A percentile compares a stretch with the other conserved stretches of the same genome.
phyloP scores from a whole-genome alignment of 495 filamentous ascomycete species.

The Pyronema domesticum region DNA sequence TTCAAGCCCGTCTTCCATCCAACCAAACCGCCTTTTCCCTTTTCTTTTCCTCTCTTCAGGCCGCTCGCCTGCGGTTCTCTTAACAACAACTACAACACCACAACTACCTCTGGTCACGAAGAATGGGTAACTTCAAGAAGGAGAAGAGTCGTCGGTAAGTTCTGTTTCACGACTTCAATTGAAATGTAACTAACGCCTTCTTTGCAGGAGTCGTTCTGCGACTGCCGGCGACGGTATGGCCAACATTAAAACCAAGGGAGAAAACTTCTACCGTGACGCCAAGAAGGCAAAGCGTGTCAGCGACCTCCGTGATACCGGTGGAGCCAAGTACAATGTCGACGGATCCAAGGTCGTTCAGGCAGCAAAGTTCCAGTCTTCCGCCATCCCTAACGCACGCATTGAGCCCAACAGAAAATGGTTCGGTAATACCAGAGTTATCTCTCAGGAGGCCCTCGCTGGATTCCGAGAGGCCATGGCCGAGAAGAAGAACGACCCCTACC shows the following conservation, averaged over 20 bases:
- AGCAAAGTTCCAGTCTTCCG: conserved; percentile 64
- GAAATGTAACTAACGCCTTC: background rate
- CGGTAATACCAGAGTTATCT: conserved; percentile 51
- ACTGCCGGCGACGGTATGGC: conserved; percentile 67
- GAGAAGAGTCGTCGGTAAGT: conserved; percentile 52
- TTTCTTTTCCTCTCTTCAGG: conserved; percentile 1
- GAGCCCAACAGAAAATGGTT: conserved; percentile 91
- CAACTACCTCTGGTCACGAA: background rate
- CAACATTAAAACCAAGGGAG: conserved; percentile 84
- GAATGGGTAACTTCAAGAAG: conserved; percentile 92
- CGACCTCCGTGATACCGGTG: conserved; percentile 58
- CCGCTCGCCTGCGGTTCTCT: conserved; percentile 1
- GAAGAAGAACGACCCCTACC: conserved; percentile 75
- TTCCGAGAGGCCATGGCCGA: conserved; percentile 90
- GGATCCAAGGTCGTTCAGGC: conserved; percentile 50
- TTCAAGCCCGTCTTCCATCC: background rate
- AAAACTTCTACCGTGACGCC: conserved; percentile 82
- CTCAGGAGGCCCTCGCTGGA: conserved; percentile 47
- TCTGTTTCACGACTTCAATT: background rate
- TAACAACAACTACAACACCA: conserved; percentile 1
- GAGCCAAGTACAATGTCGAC: conserved; percentile 27
- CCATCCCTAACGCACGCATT: conserved; percentile 65
- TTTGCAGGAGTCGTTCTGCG: conserved; percentile 42
- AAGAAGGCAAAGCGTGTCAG: conserved; percentile 78
- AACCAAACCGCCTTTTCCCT: background rate